These are phyloP conservation scores for Boletales sp. DNA, from an alignment of 768 basidiomycete species.

Conservation along the genomic window DNA sequence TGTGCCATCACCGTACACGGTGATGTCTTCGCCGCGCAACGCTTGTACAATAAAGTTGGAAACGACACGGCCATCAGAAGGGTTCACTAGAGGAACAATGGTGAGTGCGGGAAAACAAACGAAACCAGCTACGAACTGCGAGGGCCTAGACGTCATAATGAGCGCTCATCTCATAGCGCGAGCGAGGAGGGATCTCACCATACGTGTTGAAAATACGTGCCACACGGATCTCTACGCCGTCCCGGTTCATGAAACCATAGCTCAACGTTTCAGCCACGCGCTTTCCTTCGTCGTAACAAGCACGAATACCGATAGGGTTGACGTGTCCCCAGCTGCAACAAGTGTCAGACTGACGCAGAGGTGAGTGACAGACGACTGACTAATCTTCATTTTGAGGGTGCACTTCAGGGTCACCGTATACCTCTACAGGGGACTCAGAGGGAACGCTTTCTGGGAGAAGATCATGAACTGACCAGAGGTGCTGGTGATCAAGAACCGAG, in stretches of 20 bases:
- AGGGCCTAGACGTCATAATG: conserved; percentile 37
- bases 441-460: not conserved
- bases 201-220: conserved; percentile 99
- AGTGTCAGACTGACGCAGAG: conserved; percentile 13
- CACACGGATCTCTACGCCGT: conserved; percentile 93
- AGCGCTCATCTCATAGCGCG: not conserved
- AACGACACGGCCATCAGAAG: conserved; percentile 94
- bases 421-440: conserved; percentile 50
- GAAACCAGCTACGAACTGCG: conserved; percentile 55
- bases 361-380: conserved; percentile 36
- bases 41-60: conserved; percentile 99
- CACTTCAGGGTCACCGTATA: conserved; percentile 97
- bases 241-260: conserved; percentile 93
- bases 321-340: conserved; percentile 88
- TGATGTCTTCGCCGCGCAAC: conserved; percentile 93
- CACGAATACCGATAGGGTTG: conserved; percentile 96
- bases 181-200: conserved; percentile 36
- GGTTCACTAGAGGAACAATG: conserved; percentile 67
- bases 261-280: conserved; percentile 98
- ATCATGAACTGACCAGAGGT: conserved; percentile 71
- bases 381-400: conserved; percentile 97
- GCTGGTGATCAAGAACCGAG: conserved; percentile 92
- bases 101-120: conserved; percentile 18
- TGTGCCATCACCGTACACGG: conserved; percentile 90
- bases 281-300: conserved; percentile 99